A percentile compares a stretch with the other conserved stretches of the same genome.
These are phyloP conservation scores for Miscanthus sacchariflorus DNA, from an alignment of 202 grass and related monocot genomes.

Conservation along the genomic window DNA sequence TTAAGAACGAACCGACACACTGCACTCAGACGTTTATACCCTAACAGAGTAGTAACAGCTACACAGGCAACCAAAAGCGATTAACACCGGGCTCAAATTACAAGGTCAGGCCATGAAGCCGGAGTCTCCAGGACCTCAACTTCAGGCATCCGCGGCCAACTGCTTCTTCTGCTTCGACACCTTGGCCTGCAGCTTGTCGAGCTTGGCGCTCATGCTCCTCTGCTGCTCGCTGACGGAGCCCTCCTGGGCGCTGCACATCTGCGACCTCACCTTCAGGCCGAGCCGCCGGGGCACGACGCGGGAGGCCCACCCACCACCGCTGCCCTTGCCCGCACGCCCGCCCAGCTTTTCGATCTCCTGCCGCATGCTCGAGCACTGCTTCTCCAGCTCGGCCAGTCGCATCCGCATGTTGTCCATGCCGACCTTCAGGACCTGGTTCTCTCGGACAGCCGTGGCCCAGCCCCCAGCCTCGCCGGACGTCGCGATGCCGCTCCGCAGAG, in stretches of 20 bases:
- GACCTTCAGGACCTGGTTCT: slow-evolving; percentile 92
- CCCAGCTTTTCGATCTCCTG: slow-evolving; percentile 91
- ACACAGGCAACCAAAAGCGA: slow-evolving; percentile 34
- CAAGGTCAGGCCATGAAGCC: neutral
- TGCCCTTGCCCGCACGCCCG: slow-evolving; percentile 31
- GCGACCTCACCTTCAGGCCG: slow-evolving; percentile 72
- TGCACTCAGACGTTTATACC: slow-evolving; percentile 22
- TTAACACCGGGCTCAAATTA: slow-evolving; percentile 45
- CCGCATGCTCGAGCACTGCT: slow-evolving; percentile 88
- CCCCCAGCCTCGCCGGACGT: slow-evolving; percentile 76
- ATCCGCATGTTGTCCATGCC: slow-evolving; percentile 96
- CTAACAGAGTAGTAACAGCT: slow-evolving; percentile 23
- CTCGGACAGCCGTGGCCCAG: slow-evolving; percentile 80
- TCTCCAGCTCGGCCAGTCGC: slow-evolving; percentile 83
- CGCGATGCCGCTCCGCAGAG: slow-evolving; percentile 58
- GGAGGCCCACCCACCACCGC: slow-evolving; percentile 39
- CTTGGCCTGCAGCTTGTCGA: slow-evolving; percentile 82
- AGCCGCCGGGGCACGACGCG: slow-evolving; percentile 63
- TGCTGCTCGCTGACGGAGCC: slow-evolving; percentile 76
- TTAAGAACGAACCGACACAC: slow-evolving; percentile 27
- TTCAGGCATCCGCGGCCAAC: slow-evolving; percentile 57
- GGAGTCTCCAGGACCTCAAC: slow-evolving; percentile 15
- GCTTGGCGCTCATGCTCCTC: slow-evolving; percentile 69
- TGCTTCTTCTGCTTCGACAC: slow-evolving; percentile 81
- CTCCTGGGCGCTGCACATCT: slow-evolving; percentile 93